Evolutionary conservation across 495 filamentous ascomycete species (phyloP), one percentile per base, ranked within the genome.

Genomic region (Xylaria acuta): DNA sequence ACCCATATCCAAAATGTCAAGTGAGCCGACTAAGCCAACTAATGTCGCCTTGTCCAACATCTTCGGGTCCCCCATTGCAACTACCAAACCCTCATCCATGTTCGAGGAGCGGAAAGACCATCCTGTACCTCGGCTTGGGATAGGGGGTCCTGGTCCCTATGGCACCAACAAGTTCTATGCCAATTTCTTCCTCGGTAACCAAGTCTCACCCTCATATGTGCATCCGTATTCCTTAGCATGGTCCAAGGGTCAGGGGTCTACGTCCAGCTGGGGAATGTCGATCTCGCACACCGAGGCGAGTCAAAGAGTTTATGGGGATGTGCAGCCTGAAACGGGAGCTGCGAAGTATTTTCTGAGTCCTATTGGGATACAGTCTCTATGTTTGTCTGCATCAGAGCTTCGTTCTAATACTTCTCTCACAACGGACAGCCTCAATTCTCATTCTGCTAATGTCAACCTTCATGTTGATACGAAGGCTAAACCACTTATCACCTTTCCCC

Each of bases 161-260:
- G 83, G 88, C 64, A 96, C 94, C 16, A 97, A 98, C 78, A 98
- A 97, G 75, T 99, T 97, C 80, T 97, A 97, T 76, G 90, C 90
- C 65, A 97, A 97, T 62, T 90, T 97, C 73, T 96, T 95, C 76
- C 83, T 98, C 3, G 94, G 91, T 4, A 87, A 80, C 59, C 94
- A 97, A 79, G 87, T 82, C 5, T 86, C 88, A 47, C 85, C 90
- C 1, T 87, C 90, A 0, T 98, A 92, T 85, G 92, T 93, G 2
- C 91, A 97, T 78, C 96, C 96, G 12, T 99, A 97, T 79, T 91
- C 92, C 0, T 73, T 97, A 3, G 81, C 87, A 47, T 97, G 94
- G 93, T 85, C 89, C 3, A 90, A 88, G 75, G 94, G 94, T 2
- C 80, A 80, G 53, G 92, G 93, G 16, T 84, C 83, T 41, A 82